Evolutionary conservation across 495 filamentous ascomycete species (phyloP), one percentile per base, ranked within the genome.

Genomic region (Tuber melanosporum): DNA sequence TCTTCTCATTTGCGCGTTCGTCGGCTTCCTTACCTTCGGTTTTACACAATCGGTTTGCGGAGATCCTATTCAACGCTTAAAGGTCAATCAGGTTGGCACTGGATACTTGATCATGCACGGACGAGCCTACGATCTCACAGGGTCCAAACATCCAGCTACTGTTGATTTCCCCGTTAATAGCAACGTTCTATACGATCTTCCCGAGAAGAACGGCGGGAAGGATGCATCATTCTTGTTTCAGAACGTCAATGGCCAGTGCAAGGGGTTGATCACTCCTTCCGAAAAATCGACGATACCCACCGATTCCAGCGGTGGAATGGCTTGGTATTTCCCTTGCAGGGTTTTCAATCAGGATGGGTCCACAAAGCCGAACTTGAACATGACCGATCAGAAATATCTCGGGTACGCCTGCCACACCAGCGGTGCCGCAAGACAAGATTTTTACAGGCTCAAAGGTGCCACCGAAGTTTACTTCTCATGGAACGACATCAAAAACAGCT

Each of bases 161-260:
- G 85, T 87, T 72, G 94, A 93, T n/a, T 94, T 99, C 75, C 89
- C 91, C 1, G 79, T 81, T 0, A 84, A 78, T n/a, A 81, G 88
- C 0, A 97, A 98, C 82, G 90, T 99, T 36, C 85, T 99, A 3
- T 99, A 90, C 78, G 94, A 98, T 84, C 85, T 97, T 7, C 90
- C 91, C 0, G 86, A 89, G 74, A 92, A 92, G 82, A 90, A 94
- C 84, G 93, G 91, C 70, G 96, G 94, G 0, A 87, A 92, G 82
- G 96, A 99, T 84, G 94, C 92, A 71, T 98, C 94, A 82, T 99
- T 99, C 84, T 86, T 98, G 81, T 99, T 99, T 85, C 96, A 99
- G 84, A 95, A 98, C 81, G 96, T 99, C 83, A 99, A 99, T 81
- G 96, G 95, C 26, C 92, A 92, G 73, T 99, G 96, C 88, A 99